Base-by-base conservation (phyloP, 805 yeast genomes). In the Wickerhamiella parazyma region DNA sequence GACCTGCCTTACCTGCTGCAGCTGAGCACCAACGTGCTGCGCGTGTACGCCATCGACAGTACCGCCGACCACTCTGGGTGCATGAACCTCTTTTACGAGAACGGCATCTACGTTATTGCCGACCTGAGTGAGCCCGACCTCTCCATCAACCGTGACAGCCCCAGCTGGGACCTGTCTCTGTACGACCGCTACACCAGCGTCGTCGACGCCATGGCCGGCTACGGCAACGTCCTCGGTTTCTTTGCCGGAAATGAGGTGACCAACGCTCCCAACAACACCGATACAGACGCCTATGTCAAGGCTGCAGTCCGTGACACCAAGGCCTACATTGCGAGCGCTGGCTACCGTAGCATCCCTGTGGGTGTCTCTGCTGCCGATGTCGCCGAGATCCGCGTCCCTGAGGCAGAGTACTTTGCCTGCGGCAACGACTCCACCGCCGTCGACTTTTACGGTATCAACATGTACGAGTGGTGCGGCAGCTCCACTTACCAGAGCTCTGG, bases 161-260 rank as follows among this genome's bases (percentile, higher is more conserved):
- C 98, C 29, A 62, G 66, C 43, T 86, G 95, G 95, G 75, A 77
- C 59, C 64, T 75, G 38, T 74, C 69, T 22, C 69, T 85, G 44
- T 81, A 73, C 64, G 66, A 75, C 46, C 74, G 96, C 60, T 89
- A 89, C 68, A 77, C 80, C 39, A 64, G 70, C 21, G 95, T 89
- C 28, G 76, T 91, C 45, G 96, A 91, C 62, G 66, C 43, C 17
- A 74, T 91, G 67, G 74, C 76, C 47, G 68, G 72, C 54, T 89
- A 87, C 65, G 64, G 78, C 38, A 89, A 89, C 64, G 73, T 84
- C 16, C 69, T 89, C 50, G 98, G 97, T 2, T 87, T 84, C 72
- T 87, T 89, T 64, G 97, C 97, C 22, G 98, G 97, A 49, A 91
- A 91, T 64, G 98, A 89, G 71, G 97, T 91, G 43, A 76, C 89